These are phyloP conservation scores for Penicillium sp. DNA, from an alignment of 2,329 filamentous ascomycete genomes.

Conservation along the genomic window DNA sequence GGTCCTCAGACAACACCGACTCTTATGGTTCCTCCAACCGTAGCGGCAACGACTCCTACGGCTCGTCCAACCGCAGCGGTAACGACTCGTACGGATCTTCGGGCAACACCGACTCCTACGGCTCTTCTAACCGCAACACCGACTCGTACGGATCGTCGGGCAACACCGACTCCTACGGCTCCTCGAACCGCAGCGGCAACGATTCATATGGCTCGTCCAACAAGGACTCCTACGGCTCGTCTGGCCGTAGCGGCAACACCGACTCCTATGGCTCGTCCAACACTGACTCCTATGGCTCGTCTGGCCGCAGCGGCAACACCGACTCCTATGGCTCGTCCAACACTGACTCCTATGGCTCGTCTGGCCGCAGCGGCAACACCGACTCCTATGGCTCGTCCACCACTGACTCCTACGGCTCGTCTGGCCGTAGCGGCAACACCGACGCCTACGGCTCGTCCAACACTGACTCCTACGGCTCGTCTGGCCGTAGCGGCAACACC, in stretches of 20 bases:
- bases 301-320: background rate
- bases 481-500: background rate
- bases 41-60: background rate
- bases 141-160: background rate
- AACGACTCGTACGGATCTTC: background rate
- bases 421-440: background rate
- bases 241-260: background rate
- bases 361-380: background rate
- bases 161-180: background rate
- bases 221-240: conserved; percentile 1
- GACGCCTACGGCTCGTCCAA: background rate
- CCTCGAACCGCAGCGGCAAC: background rate
- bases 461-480: background rate
- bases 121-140: background rate
- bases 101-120: background rate
- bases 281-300: background rate
- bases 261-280: background rate
- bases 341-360: background rate
- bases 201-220: background rate
- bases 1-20: background rate
- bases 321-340: conserved; percentile 3
- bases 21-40: background rate
- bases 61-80: background rate
- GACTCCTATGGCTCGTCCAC: background rate
- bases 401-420: no score